These are phyloP conservation scores for Macadamia integrifolia DNA, from an alignment of 164 flowering plant genomes.

Conservation along the genomic window DNA sequence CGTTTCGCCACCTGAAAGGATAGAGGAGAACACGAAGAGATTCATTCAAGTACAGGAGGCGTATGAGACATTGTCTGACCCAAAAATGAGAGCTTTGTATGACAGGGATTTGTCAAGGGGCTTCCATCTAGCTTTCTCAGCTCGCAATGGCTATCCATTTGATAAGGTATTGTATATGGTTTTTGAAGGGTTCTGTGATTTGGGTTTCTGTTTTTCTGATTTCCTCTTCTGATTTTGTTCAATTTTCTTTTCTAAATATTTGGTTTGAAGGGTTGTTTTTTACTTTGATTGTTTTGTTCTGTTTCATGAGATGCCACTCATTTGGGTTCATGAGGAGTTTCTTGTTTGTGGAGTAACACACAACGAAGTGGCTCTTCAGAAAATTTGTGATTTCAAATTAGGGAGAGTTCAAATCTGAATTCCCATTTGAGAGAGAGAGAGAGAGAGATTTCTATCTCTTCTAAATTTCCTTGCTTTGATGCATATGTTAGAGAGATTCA, in stretches of 20 bases:
- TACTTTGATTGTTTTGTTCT: not conserved
- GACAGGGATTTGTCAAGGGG: slow-evolving; percentile 62
- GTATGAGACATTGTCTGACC: slow-evolving; percentile 87
- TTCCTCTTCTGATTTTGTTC: not conserved
- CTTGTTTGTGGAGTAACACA: too few relatives aligned
- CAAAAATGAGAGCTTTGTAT: slow-evolving; percentile 57
- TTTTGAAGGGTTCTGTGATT: not conserved
- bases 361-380: too few relatives aligned
- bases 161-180: slow-evolving; percentile 38
- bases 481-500: not conserved
- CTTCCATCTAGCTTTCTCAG: slow-evolving; percentile 65
- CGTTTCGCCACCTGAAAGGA: slow-evolving; percentile 81
- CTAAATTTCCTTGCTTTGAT: not conserved
- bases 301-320: not conserved
- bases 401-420: not conserved
- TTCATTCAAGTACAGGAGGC: slow-evolving; percentile 91
- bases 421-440: not conserved
- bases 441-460: not conserved
- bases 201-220: not conserved
- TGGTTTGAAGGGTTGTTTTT: not conserved
- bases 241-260: not conserved
- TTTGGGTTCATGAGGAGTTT: not conserved
- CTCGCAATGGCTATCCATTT: slow-evolving; percentile 26
- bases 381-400: not conserved
- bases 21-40: slow-evolving; percentile 63